Percentiles rank a stretch among this genome's conserved stretches.
These are phyloP conservation scores for Eucalyptus guilfoylei DNA, from an alignment of 345 rosid species.

Conservation along the genomic window DNA sequence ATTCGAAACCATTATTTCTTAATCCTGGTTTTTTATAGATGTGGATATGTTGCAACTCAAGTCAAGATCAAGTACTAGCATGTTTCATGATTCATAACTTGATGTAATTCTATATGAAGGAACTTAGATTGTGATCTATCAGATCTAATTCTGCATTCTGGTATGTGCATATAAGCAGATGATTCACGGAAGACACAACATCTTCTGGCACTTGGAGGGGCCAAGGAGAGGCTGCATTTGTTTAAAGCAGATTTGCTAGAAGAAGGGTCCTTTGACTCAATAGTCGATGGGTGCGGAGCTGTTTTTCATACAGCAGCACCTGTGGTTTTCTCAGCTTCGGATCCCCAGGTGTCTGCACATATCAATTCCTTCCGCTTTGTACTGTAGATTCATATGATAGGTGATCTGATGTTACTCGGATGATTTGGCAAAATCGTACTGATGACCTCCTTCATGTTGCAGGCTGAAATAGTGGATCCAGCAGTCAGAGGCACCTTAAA, in stretches of 20 bases:
- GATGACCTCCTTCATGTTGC: not conserved
- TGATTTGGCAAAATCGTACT: not conserved
- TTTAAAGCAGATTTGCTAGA: constrained; percentile 15
- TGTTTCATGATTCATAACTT: not conserved
- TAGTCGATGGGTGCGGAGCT: constrained; percentile 6
- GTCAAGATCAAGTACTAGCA: not conserved
- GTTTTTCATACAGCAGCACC: constrained; percentile 45
- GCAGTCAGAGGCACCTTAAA: constrained; percentile 24
- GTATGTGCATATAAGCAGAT: not conserved
- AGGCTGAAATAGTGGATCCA: constrained; percentile 19
- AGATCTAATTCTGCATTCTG: not conserved
- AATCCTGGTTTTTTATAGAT: not conserved
- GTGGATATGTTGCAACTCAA: not conserved
- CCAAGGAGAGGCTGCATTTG: constrained; percentile 14
- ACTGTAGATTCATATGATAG: not conserved
- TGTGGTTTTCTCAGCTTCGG: constrained; percentile 3
- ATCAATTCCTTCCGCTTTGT: not conserved
- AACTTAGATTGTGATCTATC: not conserved
- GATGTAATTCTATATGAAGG: not conserved
- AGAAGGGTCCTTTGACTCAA: constrained; percentile 15
- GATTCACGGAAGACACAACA: constrained; percentile 13
- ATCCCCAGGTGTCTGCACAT: constrained; percentile 17
- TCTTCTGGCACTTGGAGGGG: constrained; percentile 20
- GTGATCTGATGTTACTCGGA: not conserved
- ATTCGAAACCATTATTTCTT: not conserved